These are phyloP conservation scores for Neurospora tetrasperma DNA, from an alignment of 495 filamentous ascomycete genomes.

Conservation along the genomic window DNA sequence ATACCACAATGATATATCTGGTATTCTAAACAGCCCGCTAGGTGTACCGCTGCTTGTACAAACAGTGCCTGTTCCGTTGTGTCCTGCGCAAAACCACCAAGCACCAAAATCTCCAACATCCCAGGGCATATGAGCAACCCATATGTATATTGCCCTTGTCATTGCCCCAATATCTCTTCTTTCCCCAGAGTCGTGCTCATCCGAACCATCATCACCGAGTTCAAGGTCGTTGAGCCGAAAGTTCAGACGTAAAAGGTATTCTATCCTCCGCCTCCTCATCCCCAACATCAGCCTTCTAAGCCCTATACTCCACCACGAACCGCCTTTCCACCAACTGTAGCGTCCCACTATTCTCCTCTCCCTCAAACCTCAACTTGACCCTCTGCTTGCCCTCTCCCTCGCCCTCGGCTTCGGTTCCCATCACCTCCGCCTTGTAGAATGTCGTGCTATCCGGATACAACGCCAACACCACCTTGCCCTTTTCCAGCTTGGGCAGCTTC, in stretches of 20 bases:
- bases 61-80: background rate
- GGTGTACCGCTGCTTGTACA: background rate
- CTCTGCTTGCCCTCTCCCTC: conserved; percentile 22
- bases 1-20: background rate
- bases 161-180: background rate
- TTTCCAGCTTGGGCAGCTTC: conserved; percentile 47
- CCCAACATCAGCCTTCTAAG: background rate
- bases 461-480: conserved; percentile 72
- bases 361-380: conserved; percentile 67
- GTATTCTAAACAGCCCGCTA: background rate
- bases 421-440: conserved; percentile 94
- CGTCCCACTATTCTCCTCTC: conserved; percentile 73
- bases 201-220: background rate
- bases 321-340: conserved; percentile 67
- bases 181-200: background rate
- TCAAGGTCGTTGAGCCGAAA: background rate
- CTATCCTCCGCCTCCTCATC: conserved; percentile 6
- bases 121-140: too few species aligned
- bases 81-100: background rate
- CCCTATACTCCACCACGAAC: conserved; percentile 64
- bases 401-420: conserved; percentile 45
- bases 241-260: background rate
- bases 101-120: background rate
- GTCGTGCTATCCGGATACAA: conserved; percentile 89
- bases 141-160: background rate